Conservation (phyloP, 345 rosid species). For the Brassica juncea region DNA sequence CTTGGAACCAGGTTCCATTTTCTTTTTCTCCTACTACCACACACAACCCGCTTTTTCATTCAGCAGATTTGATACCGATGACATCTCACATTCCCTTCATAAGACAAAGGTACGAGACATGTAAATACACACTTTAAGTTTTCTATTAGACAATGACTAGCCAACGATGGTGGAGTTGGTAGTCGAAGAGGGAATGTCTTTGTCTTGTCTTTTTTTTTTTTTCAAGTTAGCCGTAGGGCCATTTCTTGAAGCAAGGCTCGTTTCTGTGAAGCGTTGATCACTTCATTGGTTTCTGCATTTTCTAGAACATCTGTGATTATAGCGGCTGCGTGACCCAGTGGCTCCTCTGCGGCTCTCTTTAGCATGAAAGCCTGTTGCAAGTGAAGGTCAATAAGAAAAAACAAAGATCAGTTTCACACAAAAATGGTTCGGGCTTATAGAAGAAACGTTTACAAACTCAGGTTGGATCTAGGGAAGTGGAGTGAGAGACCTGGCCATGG, state of each 20-base stretch:
- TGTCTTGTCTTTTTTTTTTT: slow-evolving; percentile 4
- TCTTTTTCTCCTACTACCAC: slow-evolving; percentile 24
- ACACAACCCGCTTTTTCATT: slow-evolving; percentile 18
- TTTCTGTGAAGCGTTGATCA: slow-evolving; percentile 86
- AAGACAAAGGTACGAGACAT: slow-evolving; percentile 9
- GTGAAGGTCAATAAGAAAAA: neutral
- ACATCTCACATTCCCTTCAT: neutral
- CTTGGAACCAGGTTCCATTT: slow-evolving; percentile 34
- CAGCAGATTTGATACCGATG: slow-evolving; percentile 1
- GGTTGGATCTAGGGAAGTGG: neutral
- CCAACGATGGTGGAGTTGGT: slow-evolving; percentile 24
- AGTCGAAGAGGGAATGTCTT: slow-evolving; percentile 12
- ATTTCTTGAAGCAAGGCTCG: slow-evolving; percentile 94
- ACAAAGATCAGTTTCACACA: neutral
- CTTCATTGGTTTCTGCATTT: slow-evolving; percentile 80
- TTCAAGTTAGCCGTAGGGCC: slow-evolving; percentile 79
- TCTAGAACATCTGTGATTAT: slow-evolving; percentile 88
- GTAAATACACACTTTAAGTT: slow-evolving; percentile 1
- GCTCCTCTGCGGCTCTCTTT: slow-evolving; percentile 85
- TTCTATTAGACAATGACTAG: slow-evolving; percentile 3
- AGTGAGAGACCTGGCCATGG: slow-evolving; percentile 76
- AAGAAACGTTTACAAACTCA: neutral
- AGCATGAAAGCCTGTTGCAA: slow-evolving; percentile 86
- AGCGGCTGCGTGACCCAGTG: slow-evolving; percentile 94
- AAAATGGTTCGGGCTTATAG: neutral